Percentiles rank a stretch among this genome's conserved stretches.
Conservation (phyloP, 1,284 basidiomycete genomes). For the Peniophora sp. region DNA sequence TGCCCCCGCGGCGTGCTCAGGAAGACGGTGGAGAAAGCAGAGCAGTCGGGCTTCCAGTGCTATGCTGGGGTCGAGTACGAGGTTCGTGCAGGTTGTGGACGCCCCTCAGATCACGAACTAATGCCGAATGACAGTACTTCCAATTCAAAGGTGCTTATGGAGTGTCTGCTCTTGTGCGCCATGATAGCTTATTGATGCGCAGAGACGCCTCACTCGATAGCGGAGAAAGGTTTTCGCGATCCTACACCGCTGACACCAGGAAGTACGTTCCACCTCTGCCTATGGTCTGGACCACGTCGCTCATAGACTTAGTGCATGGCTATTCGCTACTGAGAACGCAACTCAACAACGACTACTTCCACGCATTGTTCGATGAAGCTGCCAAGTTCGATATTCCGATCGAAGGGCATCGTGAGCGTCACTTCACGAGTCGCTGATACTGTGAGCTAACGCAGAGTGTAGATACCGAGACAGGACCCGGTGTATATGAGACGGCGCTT, state of each 20-base stretch:
- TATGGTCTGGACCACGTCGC: neutral
- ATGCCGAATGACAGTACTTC: constrained; percentile 61
- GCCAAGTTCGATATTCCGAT: constrained; percentile 71
- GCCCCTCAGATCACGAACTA: neutral
- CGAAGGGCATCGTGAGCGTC: constrained; percentile 82
- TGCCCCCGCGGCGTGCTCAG: constrained; percentile 84
- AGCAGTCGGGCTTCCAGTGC: constrained; percentile 46
- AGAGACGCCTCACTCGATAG: constrained; percentile 75
- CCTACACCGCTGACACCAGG: constrained; percentile 83
- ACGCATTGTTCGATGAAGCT: constrained; percentile 79
- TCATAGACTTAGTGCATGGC: constrained; percentile 66
- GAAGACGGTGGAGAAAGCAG: constrained; percentile 45
- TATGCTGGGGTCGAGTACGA: constrained; percentile 89
- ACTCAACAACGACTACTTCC: constrained; percentile 86
- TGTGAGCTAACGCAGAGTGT: constrained; percentile 1
- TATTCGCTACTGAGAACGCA: constrained; percentile 87
- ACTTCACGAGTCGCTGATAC: neutral
- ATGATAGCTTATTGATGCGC: neutral
- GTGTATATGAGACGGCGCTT: constrained; percentile 90
- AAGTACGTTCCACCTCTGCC: constrained; percentile 46
- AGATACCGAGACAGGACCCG: constrained; percentile 96
- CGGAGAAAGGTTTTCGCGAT: constrained; percentile 72
- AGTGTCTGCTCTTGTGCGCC: neutral
- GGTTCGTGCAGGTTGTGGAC: constrained; percentile 32
- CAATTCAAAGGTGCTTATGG: constrained; percentile 85